Base-by-base conservation (phyloP, 768 basidiomycete species). In the Mycena alexandri region DNA sequence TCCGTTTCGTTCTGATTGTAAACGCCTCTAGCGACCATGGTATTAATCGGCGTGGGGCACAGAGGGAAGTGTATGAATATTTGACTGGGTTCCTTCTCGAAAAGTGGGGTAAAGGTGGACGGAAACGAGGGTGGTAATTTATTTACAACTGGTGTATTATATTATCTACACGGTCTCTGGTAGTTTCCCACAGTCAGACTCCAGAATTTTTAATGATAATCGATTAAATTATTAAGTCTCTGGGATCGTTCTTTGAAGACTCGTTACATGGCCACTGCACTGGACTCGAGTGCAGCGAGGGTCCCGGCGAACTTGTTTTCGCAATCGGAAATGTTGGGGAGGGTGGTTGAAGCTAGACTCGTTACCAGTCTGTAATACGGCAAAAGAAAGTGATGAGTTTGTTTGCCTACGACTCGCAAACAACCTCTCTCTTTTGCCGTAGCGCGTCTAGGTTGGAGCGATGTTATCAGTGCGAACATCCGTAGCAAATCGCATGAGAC, bases 81-180 rank as follows among this genome's bases (percentile, higher is more conserved):
- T 87, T 99, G 88, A 90, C 90, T 2, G 83, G 79, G 25, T 98
- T 96, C 80, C 81, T 99, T 67, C 70, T 89, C 1, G 96, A 98
- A 81, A 96, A 95, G 76, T 99, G 97, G 96, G 95, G 96, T 29
- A 92, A 90, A 73, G 93, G 93, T 29, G 88, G 89, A 22, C 83
- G 86, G 63, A 83, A 83, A 64, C 83, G 90, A n/a, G 85, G 86
- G 19, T 89, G 89, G 87, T 90, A 73, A 65, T 29, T 21, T 52
- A 36, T 38, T 17, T 54, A 6, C 52, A 54, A 42, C 13, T 44
- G 33, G 41, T 44, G 59, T 22, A 59, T 38, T 53, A 65, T 58
- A 42, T 53, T 58, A 58, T 43, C 21, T 44, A 63, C 36, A 25
- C 53, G 36, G 19, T 33, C 21, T 44, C 7, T n/a, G n/a, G n/a